Base-by-base conservation (phyloP, 768 basidiomycete genomes). In the Dacryopinax spathularia region DNA sequence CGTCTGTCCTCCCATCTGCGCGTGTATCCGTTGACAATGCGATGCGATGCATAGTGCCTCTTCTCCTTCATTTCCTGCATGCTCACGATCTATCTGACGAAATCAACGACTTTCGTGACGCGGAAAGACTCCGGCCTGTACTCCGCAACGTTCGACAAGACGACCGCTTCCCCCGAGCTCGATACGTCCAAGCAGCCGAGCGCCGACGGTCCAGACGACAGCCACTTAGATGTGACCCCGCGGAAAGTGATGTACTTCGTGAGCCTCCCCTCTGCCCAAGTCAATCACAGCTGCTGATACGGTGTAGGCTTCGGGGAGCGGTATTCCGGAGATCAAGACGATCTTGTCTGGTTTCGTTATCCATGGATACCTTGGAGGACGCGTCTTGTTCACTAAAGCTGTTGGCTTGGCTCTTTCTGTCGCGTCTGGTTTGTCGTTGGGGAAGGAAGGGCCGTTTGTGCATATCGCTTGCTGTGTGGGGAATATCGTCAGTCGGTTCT, bases 291-390 rank as follows among this genome's bases (percentile, higher is more conserved):
- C 15, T 29, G 65, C 6, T 13, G 43, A 27, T 60, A 20, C 39
- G 37, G 20, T 33, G 0, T 68, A 89, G 87, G 91, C 96, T 10
- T 91, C 92, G 20, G 96, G 96, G 20, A 90, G 88, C 70, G 96
- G 96, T 59, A 94, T 98, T 63, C 93, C 94, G 0, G 95, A 99
- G 74, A 87, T 99, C 72, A 99, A 99, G 73, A 90, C 89, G 0
- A 92, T 95, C 63, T 79, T 95, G 43, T 90, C 88, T 60, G 92
- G 94, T 34, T 97, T 96, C 70, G 94, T 97, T 27, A 96, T 99
- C 63, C 91, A 96, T 65, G 96, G 96, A 18, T 99, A 95, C 72
- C 86, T 99, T 35, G 96, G 96, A 25, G 87, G 80, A 27, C 86
- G 92, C 65, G 90, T 88, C 0, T 76, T 99, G 48, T 86, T 93